Percentiles rank a stretch among this genome's conserved stretches.
Evolutionary conservation across 1,284 basidiomycete species (phyloP).

Genomic region (Vanrija humicola): DNA sequence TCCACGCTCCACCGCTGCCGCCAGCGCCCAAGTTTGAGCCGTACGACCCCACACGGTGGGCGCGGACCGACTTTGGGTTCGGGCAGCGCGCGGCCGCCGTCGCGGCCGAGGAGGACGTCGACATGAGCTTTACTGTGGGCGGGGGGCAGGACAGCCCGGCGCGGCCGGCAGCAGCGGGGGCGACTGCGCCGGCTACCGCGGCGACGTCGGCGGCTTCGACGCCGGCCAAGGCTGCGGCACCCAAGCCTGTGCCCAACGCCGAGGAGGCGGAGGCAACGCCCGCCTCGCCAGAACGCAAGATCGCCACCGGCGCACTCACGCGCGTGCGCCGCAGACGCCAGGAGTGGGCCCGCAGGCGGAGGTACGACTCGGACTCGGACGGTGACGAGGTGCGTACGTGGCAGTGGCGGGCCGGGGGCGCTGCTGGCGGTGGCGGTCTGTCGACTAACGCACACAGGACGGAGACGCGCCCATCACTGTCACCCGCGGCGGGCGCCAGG

Average conservation of each 20-base stretch:
- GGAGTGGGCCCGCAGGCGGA: conserved; percentile 45
- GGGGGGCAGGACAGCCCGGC: conserved; percentile 21
- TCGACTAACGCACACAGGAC: neutral
- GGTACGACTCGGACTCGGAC: conserved; percentile 29
- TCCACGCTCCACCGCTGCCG: conserved; percentile 22
- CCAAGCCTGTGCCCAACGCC: conserved; percentile 1
- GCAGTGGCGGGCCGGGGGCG: neutral
- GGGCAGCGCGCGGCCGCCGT: neutral
- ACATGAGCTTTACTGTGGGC: conserved; percentile 9
- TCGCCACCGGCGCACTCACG: conserved; percentile 63
- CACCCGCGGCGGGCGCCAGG: conserved; percentile 1
- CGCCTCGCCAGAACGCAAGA: conserved; percentile 13
- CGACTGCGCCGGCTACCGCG: neutral
- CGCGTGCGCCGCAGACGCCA: conserved; percentile 65
- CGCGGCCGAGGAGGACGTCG: conserved; percentile 28
- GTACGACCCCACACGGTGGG: conserved; percentile 39
- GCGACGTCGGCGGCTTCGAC: neutral
- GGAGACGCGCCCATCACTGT: neutral
- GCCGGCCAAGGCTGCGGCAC: neutral
- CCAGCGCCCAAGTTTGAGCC: conserved; percentile 16
- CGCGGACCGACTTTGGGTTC: conserved; percentile 25
- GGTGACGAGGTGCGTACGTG: conserved; percentile 28
- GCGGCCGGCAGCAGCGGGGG: neutral
- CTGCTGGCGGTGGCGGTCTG: neutral
- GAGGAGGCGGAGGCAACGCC: conserved; percentile 4